Percentiles rank a stretch among this genome's conserved stretches.
These are phyloP conservation scores for Stemphylium beticola DNA, from an alignment of 2,329 filamentous ascomycete genomes.

Conservation along the genomic window DNA sequence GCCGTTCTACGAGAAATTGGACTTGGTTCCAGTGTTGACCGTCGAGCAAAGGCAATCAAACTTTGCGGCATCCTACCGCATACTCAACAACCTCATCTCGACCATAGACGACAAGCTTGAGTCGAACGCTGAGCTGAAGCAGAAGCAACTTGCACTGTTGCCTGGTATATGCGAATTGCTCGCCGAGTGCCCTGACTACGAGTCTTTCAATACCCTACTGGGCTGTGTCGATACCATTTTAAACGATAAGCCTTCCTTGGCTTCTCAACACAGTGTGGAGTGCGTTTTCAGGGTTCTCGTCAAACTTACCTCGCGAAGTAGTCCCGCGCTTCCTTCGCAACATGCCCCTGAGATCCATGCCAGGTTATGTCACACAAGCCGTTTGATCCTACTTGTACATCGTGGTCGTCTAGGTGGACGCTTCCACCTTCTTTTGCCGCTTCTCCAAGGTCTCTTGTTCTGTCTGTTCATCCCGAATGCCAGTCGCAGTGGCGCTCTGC, in stretches of 20 bases:
- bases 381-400: slow-evolving; percentile 62
- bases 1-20: slow-evolving; percentile 26
- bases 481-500: slow-evolving; percentile 32
- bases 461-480: slow-evolving; percentile 60
- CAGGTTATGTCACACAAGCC: slow-evolving; percentile 61
- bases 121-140: slow-evolving; percentile 28
- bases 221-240: slow-evolving; percentile 58
- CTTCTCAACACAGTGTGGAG: slow-evolving; percentile 54
- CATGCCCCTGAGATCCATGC: slow-evolving; percentile 56
- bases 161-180: slow-evolving; percentile 34
- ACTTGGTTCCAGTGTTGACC: slow-evolving; percentile 23
- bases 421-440: slow-evolving; percentile 63
- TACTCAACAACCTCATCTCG: slow-evolving; percentile 36
- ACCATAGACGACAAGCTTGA: slow-evolving; percentile 36
- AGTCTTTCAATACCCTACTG: slow-evolving; percentile 56
- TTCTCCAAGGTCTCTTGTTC: slow-evolving; percentile 61
- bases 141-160: slow-evolving; percentile 37
- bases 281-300: slow-evolving; percentile 47
- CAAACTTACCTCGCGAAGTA: slow-evolving; percentile 41
- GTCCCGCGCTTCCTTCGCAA: slow-evolving; percentile 32
- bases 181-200: slow-evolving; percentile 60
- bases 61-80: slow-evolving; percentile 23
- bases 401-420: slow-evolving; percentile 65
- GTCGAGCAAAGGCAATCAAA: slow-evolving; percentile 10
- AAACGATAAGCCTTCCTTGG: slow-evolving; percentile 44